Base-by-base conservation (phyloP, 2,329 filamentous ascomycete genomes). In the Hysterium pulicare region DNA sequence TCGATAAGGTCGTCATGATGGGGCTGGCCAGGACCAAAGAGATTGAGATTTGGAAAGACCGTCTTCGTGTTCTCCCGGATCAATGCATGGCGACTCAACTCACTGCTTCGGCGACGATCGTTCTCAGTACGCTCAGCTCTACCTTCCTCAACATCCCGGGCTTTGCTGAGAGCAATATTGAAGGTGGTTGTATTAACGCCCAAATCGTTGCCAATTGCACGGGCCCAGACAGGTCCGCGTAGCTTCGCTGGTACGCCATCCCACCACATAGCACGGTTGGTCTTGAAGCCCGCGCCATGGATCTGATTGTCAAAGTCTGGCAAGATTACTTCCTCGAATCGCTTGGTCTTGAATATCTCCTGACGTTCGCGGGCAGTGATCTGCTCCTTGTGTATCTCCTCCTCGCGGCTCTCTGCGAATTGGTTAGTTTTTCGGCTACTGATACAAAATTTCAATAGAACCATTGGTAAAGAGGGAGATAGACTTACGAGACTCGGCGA, bases 311-410 rank as follows among this genome's bases (percentile, higher is more conserved):
- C 78, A 87, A 86, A 93, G 39, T 87, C 82, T 1, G 86, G 86
- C 7, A 93, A 69, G 11, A 93, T 80, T 38, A 88, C 80, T 20
- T 83, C 77, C 54, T 90, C 86, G 87, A 87, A 93, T 17, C 87
- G 79, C 38, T 75, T 72, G 32, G 70, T 68, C 45, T 74, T 68
- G 38, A 66, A 67, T 42, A 60, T 66, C 46, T 79, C 72, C 19
- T 78, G 70, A 24, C 77, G 71, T 41, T 75, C 74, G 32, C 74
- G 71, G 3, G 55, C 75, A 68, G 52, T 74, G 73, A 45, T 76
- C 73, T 45, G 75, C 74, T 49, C 76, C 73, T 44, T 71, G 69
- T 51, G 71, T 71, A 7, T 72, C 65, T 7, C 68, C 69, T 47
- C 70, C 71, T 42, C 72, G 71, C 54, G 15, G 53, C 55, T 34